A percentile compares a stretch with the other conserved stretches of the same genome.
Evolutionary conservation across 129 eudicot genomes (phyloP).

Genomic region (Ambrosia artemisiifolia): DNA sequence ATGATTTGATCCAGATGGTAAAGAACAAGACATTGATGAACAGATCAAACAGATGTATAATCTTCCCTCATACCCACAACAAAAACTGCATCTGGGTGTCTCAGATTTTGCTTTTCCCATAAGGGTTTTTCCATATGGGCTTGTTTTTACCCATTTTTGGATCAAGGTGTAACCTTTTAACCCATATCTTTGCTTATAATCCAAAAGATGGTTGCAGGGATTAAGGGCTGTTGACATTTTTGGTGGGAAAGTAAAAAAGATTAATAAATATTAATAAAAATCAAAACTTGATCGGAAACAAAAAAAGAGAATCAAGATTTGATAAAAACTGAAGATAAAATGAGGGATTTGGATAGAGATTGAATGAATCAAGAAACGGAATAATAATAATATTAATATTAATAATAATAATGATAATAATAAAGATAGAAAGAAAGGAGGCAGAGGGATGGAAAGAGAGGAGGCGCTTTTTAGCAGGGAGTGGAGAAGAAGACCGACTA

Average conservation of each 20-base stretch:
- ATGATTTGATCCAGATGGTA: slow-evolving; percentile 45
- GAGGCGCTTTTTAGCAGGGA: slow-evolving; percentile 40
- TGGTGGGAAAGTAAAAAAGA: neutral
- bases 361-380: slow-evolving; percentile 24
- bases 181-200: slow-evolving; percentile 66
- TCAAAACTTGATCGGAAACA: slow-evolving; percentile 21
- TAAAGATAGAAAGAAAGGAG: too few relatives aligned
- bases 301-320: neutral
- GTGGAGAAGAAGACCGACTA: slow-evolving; percentile 44
- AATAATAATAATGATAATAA: neutral
- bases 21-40: slow-evolving; percentile 56
- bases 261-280: neutral
- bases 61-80: slow-evolving; percentile 63
- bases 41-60: slow-evolving; percentile 72
- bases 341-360: slow-evolving; percentile 12
- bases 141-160: slow-evolving; percentile 42
- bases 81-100: slow-evolving; percentile 65
- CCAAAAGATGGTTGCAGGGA: slow-evolving; percentile 67
- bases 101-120: slow-evolving; percentile 40
- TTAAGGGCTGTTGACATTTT: slow-evolving; percentile 42
- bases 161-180: slow-evolving; percentile 51
- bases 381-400: neutral
- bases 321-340: neutral
- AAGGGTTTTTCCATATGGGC: slow-evolving; percentile 44
- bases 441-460: neutral